Evolutionary conservation across 129 eudicot species (phyloP).

Genomic region (Pittosporum tobira): DNA sequence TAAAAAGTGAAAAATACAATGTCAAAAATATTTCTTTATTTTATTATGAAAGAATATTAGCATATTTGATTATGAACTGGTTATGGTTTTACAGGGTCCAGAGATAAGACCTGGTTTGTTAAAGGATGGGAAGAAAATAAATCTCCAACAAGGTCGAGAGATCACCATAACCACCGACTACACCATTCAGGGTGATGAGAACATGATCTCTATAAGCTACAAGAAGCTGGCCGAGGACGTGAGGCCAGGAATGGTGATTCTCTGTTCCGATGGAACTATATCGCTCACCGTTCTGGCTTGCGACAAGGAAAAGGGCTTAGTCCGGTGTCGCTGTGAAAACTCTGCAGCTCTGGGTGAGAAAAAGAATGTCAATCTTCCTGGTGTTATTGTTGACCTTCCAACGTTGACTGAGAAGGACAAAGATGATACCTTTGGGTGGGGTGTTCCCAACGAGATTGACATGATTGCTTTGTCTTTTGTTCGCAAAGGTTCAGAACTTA

Average conservation of each 20-base stretch:
- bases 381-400: slow-evolving; percentile 24
- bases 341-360: too few species aligned
- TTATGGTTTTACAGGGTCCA: slow-evolving; percentile 6
- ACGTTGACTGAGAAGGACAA: slow-evolving; percentile 28
- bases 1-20: too few species aligned
- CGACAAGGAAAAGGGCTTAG: slow-evolving; percentile 7
- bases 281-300: slow-evolving; percentile 7
- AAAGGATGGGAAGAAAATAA: slow-evolving; percentile 12
- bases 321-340: slow-evolving; percentile 12
- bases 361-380: too few species aligned
- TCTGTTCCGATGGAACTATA: slow-evolving; percentile 10
- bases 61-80: neutral
- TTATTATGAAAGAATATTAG: too few species aligned
- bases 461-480: too few species aligned
- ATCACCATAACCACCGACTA: too few species aligned
- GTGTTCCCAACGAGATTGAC: slow-evolving; percentile 30
- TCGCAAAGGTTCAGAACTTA: slow-evolving; percentile 26
- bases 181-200: slow-evolving; percentile 9
- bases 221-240: slow-evolving; percentile 12
- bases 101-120: slow-evolving; percentile 12
- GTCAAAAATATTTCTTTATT: too few species aligned
- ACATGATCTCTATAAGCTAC: slow-evolving; percentile 1
- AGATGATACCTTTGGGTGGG: slow-evolving; percentile 26
- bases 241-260: neutral
- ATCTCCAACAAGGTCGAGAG: slow-evolving; percentile 8